Evolutionary conservation across 2,329 filamentous ascomycete species (phyloP).

Genomic region (Paracoccidioides lutzii): DNA sequence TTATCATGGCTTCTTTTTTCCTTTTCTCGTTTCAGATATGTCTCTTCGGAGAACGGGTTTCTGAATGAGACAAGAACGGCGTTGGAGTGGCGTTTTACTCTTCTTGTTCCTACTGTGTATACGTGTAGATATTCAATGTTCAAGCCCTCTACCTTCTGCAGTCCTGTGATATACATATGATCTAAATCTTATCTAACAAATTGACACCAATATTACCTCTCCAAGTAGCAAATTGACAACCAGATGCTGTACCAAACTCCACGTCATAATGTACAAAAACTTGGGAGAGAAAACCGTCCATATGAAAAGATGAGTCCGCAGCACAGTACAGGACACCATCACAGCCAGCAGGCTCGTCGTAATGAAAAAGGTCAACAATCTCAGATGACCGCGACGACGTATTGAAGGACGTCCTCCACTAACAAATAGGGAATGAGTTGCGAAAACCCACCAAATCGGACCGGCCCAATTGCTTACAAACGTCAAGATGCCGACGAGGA

Average conservation of each 20-base stretch:
- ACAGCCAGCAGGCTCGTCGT: constrained; percentile 55
- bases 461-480: constrained; percentile 88
- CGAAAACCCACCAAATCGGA: constrained; percentile 72
- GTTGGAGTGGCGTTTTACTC: not conserved
- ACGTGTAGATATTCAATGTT: not conserved
- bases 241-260: constrained; percentile 73
- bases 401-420: constrained; percentile 23
- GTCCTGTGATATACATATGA: not conserved
- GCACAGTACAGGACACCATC: constrained; percentile 73
- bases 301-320: constrained; percentile 87
- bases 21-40: not conserved
- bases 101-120: not conserved
- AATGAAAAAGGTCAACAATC: constrained; percentile 57
- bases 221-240: constrained; percentile 54
- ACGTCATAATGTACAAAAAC: constrained; percentile 82
- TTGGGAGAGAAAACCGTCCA: constrained; percentile 99
- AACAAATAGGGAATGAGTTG: constrained; percentile 31
- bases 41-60: not conserved
- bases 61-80: not conserved
- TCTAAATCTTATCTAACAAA: constrained; percentile 3
- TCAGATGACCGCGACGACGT: constrained; percentile 27
- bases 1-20: not conserved
- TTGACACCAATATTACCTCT: constrained; percentile 41
- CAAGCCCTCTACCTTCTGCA: not conserved
- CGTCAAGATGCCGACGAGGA: constrained; percentile 69